These are phyloP conservation scores for Eucalyptus victrix DNA, from an alignment of 345 rosid genomes.

Conservation along the genomic window DNA sequence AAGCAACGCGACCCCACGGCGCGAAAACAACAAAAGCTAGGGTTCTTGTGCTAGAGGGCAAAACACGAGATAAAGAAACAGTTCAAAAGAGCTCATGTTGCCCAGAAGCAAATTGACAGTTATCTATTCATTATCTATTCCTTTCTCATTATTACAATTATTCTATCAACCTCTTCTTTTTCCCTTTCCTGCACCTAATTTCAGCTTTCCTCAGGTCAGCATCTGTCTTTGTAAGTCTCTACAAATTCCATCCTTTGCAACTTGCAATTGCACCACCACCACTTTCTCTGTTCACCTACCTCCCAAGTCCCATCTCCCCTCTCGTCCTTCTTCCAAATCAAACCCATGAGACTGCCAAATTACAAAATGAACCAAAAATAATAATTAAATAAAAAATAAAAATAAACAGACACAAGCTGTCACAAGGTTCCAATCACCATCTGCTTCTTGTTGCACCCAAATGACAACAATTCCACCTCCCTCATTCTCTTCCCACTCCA, in stretches of 20 bases:
- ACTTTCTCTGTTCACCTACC: background rate
- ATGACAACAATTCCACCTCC: conserved; percentile 42
- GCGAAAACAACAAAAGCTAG: background rate
- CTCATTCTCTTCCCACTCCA: conserved; percentile 42
- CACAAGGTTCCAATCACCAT: conserved; percentile 52
- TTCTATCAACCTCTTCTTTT: background rate
- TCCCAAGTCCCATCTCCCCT: background rate
- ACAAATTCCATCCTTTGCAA: conserved; percentile 3
- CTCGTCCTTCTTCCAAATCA: background rate
- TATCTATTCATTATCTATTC: background rate
- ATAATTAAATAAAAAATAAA: background rate
- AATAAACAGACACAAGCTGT: background rate
- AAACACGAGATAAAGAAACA: background rate
- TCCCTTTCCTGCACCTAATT: conserved; percentile 2
- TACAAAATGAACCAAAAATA: background rate
- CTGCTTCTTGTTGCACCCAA: conserved; percentile 62
- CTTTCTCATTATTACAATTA: background rate
- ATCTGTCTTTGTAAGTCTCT: background rate
- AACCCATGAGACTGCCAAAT: background rate
- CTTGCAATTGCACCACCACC: conserved; percentile 12
- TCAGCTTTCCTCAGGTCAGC: conserved; percentile 16
- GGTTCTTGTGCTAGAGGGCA: background rate
- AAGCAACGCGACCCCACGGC: background rate
- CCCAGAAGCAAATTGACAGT: conserved; percentile 1
- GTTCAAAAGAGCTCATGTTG: background rate